Percentiles rank a stretch among this genome's conserved stretches.
Conservation (phyloP, 164 flowering plant species). For the Annona squamosa region DNA sequence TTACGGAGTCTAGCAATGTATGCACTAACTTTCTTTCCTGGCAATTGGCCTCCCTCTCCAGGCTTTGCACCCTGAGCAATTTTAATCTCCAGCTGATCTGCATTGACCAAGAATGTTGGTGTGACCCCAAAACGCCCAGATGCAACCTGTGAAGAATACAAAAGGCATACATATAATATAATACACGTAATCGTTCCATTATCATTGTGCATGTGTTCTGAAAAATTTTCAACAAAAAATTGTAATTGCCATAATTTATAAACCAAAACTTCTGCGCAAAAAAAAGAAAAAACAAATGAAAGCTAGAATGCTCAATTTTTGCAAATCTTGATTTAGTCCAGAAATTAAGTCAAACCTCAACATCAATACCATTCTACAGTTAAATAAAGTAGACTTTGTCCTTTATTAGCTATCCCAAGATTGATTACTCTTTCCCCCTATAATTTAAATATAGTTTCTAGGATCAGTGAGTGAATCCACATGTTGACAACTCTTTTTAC, state of each 20-base stretch:
- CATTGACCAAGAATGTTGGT: constrained; percentile 95
- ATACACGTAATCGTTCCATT: neutral
- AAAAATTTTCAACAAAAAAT: neutral
- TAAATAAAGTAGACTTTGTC: too few relatives aligned
- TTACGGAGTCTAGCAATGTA: constrained; percentile 94
- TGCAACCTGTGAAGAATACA: constrained; percentile 65
- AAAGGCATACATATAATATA: neutral
- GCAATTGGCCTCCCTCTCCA: constrained; percentile 99
- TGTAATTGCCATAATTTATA: neutral
- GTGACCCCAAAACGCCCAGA: constrained; percentile 99
- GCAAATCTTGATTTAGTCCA: too few relatives aligned
- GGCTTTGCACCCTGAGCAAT: constrained; percentile 99
- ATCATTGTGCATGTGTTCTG: neutral
- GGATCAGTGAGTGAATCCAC: neutral
- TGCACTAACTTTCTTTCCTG: constrained; percentile 99
- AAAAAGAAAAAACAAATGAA: neutral
- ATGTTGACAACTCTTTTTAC: neutral
- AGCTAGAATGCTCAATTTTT: neutral
- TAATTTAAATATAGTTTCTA: neutral
- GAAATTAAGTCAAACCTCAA: too few relatives aligned
- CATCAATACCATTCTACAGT: too few relatives aligned
- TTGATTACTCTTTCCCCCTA: neutral
- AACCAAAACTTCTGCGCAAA: neutral
- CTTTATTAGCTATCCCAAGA: neutral
- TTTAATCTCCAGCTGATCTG: constrained; percentile 95